phyloP scores from a whole-genome alignment of 805 yeast genomes.

The Huiozyma naganishii region DNA sequence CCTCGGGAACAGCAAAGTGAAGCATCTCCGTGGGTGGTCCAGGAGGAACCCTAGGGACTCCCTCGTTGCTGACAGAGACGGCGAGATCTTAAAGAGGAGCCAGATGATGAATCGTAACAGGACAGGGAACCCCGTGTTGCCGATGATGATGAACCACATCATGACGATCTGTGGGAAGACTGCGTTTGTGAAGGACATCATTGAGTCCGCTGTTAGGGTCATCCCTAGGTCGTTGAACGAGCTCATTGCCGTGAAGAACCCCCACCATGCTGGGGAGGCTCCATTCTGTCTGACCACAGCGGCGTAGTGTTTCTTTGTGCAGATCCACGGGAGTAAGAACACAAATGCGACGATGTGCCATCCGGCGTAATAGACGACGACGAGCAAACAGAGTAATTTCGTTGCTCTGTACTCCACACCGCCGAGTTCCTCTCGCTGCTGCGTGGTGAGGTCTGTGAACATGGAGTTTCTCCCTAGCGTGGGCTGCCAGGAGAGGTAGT shows the following conservation, averaged over 20 bases:
- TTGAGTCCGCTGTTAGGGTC: constrained; percentile 69
- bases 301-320: constrained; percentile 32
- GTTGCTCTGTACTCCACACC: constrained; percentile 93
- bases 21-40: constrained; percentile 95
- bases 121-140: constrained; percentile 91
- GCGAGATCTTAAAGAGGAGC: constrained; percentile 56
- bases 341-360: constrained; percentile 47
- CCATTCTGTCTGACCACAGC: constrained; percentile 41
- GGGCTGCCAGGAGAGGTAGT: constrained; percentile 81
- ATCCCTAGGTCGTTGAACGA: constrained; percentile 76
- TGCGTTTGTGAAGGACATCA: constrained; percentile 52
- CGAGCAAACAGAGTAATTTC: constrained; percentile 56
- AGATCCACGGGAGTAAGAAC: constrained; percentile 52
- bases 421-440: constrained; percentile 86
- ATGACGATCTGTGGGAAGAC: constrained; percentile 53
- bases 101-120: constrained; percentile 71
- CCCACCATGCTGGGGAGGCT: constrained; percentile 83
- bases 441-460: constrained; percentile 68
- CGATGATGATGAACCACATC: constrained; percentile 67
- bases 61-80: constrained; percentile 45
- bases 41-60: constrained; percentile 77
- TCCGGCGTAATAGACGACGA: constrained; percentile 59
- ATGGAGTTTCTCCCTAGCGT: constrained; percentile 91
- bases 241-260: constrained; percentile 67
- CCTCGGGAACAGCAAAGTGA: constrained; percentile 81